phyloP scores from a whole-genome alignment of 2,329 filamentous ascomycete species.

The Claviceps lovelessii region DNA sequence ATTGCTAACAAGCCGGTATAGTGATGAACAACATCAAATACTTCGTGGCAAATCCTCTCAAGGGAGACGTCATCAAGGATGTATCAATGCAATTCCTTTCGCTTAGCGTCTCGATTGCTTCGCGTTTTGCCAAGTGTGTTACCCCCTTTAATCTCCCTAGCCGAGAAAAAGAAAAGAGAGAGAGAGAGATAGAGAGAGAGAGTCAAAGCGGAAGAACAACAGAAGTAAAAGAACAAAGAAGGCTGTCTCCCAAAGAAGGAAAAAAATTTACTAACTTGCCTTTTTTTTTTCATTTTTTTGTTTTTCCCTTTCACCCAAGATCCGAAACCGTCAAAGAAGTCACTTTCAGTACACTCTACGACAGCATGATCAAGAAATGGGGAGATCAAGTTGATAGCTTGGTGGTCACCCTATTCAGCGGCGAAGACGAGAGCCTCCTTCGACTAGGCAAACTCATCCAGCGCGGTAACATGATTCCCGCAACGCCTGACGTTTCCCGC shows the following conservation, averaged over 20 bases:
- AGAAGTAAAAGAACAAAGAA: background rate
- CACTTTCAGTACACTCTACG: background rate
- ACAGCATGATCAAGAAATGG: background rate
- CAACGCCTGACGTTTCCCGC: background rate
- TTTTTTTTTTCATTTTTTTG: background rate
- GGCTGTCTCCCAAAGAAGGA: background rate
- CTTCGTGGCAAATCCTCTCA: background rate
- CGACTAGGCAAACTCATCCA: background rate
- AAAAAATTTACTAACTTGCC: background rate
- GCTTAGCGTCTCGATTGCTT: background rate
- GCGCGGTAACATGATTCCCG: background rate
- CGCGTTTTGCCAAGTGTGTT: background rate
- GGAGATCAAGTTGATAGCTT: background rate
- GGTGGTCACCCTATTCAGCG: background rate
- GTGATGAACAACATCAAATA: background rate
- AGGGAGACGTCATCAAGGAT: background rate
- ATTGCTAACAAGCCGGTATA: background rate
- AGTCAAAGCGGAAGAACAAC: background rate
- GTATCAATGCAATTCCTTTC: background rate
- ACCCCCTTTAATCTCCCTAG: background rate
- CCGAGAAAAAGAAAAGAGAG: background rate
- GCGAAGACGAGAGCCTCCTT: background rate
- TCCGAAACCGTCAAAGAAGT: background rate
- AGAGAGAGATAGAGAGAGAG: background rate
- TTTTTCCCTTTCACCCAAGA: background rate